phyloP scores from a whole-genome alignment of 2,329 filamentous ascomycete genomes.

The Sporothrix brasiliensis region DNA sequence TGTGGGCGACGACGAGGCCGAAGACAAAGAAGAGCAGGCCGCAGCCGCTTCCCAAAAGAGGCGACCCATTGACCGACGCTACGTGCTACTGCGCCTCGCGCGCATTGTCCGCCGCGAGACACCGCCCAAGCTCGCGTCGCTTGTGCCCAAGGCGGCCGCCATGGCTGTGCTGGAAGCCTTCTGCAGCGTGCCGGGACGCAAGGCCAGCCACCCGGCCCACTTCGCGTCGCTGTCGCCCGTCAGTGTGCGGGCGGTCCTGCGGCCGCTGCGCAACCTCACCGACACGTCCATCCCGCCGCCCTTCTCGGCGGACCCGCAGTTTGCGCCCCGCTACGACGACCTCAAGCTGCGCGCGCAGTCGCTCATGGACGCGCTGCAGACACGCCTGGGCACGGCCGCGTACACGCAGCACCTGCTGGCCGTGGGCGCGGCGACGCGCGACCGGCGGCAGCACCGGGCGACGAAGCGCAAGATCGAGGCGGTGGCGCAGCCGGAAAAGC shows the following conservation, averaged over 20 bases:
- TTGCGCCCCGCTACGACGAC: slow-evolving; percentile 68
- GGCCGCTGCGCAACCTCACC: slow-evolving; percentile 77
- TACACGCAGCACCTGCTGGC: slow-evolving; percentile 75
- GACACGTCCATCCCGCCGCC: slow-evolving; percentile 75
- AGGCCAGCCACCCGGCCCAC: slow-evolving; percentile 50
- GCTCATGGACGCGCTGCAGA: slow-evolving; percentile 79
- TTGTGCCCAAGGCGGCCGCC: slow-evolving; percentile 74
- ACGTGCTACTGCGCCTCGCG: slow-evolving; percentile 77
- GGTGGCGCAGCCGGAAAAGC: slow-evolving; percentile 77
- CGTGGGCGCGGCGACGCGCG: slow-evolving; percentile 72
- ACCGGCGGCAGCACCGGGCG: slow-evolving; percentile 71
- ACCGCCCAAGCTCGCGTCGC: slow-evolving; percentile 62
- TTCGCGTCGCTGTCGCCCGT: slow-evolving; percentile 49
- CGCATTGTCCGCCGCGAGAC: slow-evolving; percentile 77
- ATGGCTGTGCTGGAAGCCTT: slow-evolving; percentile 75
- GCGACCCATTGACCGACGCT: slow-evolving; percentile 43
- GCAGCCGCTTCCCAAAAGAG: not conserved
- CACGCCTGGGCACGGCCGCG: slow-evolving; percentile 76
- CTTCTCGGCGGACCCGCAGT: slow-evolving; percentile 69
- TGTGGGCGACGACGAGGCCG: slow-evolving; percentile 45
- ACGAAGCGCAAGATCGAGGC: slow-evolving; percentile 89
- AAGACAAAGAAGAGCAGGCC: slow-evolving; percentile 39
- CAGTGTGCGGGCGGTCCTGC: slow-evolving; percentile 63
- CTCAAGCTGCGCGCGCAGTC: slow-evolving; percentile 74
- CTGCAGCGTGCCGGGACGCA: slow-evolving; percentile 51